Base-by-base conservation (phyloP, 1,139 yeast species). In the Protomyces arabidopsidicola region DNA sequence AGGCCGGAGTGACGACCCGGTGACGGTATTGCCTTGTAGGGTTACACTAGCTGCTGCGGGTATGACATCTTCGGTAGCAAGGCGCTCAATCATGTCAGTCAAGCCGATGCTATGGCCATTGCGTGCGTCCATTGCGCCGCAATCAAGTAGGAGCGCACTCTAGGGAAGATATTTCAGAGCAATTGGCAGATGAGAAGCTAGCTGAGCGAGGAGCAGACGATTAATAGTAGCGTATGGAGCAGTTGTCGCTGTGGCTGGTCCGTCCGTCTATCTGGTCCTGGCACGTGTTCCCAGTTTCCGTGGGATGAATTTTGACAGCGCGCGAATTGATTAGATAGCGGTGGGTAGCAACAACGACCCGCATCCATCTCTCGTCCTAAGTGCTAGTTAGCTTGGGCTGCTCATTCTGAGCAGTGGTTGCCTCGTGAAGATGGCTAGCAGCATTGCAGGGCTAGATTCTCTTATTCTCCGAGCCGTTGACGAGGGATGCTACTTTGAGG, bases 391-490 rank as follows among this genome's bases (percentile, higher is more conserved):
- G 31, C 31, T 27, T 27, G 31, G 31, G 31, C 31, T 8, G 4
- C 31, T 4, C 31, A 8, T 5, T 27, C 31, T 27, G 31, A 2
- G 31, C 31, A 27, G 31, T 8, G 6, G 8, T 27, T 8, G 31
- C 8, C 31, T 27, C 31, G 31, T 27, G 31, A 27, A 27, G 31
- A 39, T 57, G 62, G 52, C 53, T 45, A 52, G 56, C 16, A 20
- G 27, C 12, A 27, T 58, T 22, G 55, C 54, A 12, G 62, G 62
- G 2, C 36, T 45, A 12, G 62, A 58, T 35, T 39, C 56, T 14
- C 22, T 58, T 34, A 55, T 42, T n/a, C 53, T 87, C 64, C 84
- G 85, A 36, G 85, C 90, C 18, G 75, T 77, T 60, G 82, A 81
- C 70, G 75, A 78, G 6, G 74, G 71, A 27, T 73, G 76, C 67